Evolutionary conservation across 805 yeast genomes (phyloP).

Genomic region (Ogataea nonfermentans): DNA sequence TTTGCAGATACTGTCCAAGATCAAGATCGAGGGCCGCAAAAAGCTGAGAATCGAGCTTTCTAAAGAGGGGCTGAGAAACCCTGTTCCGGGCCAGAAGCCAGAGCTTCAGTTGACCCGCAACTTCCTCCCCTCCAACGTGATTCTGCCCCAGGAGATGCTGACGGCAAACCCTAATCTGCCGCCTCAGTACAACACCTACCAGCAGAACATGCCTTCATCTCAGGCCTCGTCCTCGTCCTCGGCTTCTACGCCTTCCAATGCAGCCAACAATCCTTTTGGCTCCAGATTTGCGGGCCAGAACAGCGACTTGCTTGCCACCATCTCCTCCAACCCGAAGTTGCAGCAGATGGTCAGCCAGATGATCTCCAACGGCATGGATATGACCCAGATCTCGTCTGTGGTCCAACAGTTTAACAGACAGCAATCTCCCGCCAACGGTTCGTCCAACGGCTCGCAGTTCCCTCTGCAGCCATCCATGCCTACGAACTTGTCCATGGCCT

Average conservation of each 20-base stretch:
- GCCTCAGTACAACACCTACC: slow-evolving; percentile 25
- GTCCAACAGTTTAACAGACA: slow-evolving; percentile 30
- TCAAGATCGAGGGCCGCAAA: slow-evolving; percentile 45
- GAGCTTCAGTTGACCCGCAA: slow-evolving; percentile 43
- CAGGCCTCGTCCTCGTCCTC: slow-evolving; percentile 18
- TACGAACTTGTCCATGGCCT: slow-evolving; percentile 49
- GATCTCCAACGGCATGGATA: slow-evolving; percentile 36
- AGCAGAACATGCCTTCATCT: slow-evolving; percentile 16
- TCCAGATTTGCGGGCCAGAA: slow-evolving; percentile 19
- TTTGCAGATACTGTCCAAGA: slow-evolving; percentile 40
- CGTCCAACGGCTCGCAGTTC: slow-evolving; percentile 11
- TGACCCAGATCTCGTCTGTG: slow-evolving; percentile 31
- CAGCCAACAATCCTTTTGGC: slow-evolving; percentile 16
- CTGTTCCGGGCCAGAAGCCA: slow-evolving; percentile 39
- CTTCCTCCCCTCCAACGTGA: slow-evolving; percentile 56
- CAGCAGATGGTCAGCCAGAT: slow-evolving; percentile 36
- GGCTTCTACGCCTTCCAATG: slow-evolving; percentile 14
- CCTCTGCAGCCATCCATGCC: slow-evolving; percentile 35
- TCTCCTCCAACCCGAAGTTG: slow-evolving; percentile 33
- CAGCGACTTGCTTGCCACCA: slow-evolving; percentile 25
- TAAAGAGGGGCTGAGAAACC: slow-evolving; percentile 53
- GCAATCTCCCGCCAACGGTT: slow-evolving; percentile 17
- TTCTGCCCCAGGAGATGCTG: slow-evolving; percentile 50
- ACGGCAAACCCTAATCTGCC: slow-evolving; percentile 23
- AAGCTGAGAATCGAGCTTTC: slow-evolving; percentile 57